Conservation (phyloP, 202 grass and related monocot genomes). For the Sporobolus alterniflorus region DNA sequence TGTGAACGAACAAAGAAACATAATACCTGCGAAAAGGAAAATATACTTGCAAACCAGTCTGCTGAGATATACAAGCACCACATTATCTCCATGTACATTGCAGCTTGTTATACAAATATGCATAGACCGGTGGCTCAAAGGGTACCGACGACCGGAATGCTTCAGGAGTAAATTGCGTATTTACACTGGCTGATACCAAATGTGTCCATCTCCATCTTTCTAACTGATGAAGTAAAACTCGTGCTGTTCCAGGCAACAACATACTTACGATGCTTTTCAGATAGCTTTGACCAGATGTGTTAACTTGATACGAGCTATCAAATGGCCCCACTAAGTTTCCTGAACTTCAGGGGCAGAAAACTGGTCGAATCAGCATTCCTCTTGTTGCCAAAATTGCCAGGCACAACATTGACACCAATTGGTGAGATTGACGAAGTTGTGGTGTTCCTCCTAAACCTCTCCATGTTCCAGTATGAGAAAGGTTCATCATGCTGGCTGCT, state of each 20-base stretch:
- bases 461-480: slow-evolving; percentile 81
- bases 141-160: background rate
- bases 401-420: background rate
- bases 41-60: background rate
- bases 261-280: background rate
- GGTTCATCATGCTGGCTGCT: slow-evolving; percentile 52
- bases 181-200: slow-evolving; percentile 35
- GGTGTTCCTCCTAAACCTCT: slow-evolving; percentile 45
- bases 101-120: slow-evolving; percentile 8
- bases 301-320: background rate
- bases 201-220: background rate
- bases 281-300: background rate
- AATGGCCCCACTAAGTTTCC: slow-evolving; percentile 43
- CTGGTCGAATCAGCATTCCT: slow-evolving; percentile 39
- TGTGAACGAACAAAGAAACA: too few species aligned
- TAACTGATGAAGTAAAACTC: background rate
- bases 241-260: background rate
- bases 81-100: background rate
- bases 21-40: background rate
- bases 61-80: background rate
- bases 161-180: slow-evolving; percentile 15
- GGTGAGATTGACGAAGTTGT: slow-evolving; percentile 42
- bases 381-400: slow-evolving; percentile 51
- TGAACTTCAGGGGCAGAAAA: slow-evolving; percentile 48
- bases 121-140: slow-evolving; percentile 3